phyloP scores from a whole-genome alignment of 345 rosid genomes.

The Laguncularia racemosa region DNA sequence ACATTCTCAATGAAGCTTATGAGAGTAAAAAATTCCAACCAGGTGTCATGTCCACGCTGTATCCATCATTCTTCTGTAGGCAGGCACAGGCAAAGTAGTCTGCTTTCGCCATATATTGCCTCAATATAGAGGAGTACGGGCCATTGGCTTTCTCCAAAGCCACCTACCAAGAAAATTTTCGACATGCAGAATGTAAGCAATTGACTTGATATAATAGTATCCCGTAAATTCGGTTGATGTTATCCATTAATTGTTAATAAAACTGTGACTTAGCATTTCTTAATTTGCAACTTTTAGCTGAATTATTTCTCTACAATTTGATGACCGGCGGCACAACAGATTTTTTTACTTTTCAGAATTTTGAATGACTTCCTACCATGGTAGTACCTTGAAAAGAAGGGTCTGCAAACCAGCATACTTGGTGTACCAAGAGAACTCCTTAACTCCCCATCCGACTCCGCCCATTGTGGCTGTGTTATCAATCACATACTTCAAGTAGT shows the following conservation, averaged over 20 bases:
- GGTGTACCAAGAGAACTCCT: constrained; percentile 94
- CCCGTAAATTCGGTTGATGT: too few species aligned
- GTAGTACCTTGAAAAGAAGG: constrained; percentile 61
- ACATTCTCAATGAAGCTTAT: neutral
- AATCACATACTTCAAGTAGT: constrained; percentile 55
- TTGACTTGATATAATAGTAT: too few species aligned
- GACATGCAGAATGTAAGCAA: too few species aligned
- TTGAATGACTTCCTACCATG: too few species aligned
- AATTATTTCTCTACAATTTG: neutral
- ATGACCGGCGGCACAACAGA: too few species aligned
- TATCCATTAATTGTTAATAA: too few species aligned
- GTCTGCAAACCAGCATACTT: constrained; percentile 83
- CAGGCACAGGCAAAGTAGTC: constrained; percentile 83
- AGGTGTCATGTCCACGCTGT: constrained; percentile 60
- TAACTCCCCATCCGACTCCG: constrained; percentile 82
- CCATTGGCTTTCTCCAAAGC: constrained; percentile 51
- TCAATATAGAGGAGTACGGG: constrained; percentile 29
- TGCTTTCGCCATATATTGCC: constrained; percentile 68
- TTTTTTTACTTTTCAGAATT: too few species aligned
- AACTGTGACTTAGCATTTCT: too few species aligned
- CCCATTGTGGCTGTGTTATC: constrained; percentile 80
- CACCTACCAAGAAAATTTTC: constrained; percentile 22
- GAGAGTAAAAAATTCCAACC: constrained; percentile 19
- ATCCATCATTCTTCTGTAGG: constrained; percentile 64
- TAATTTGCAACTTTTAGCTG: too few species aligned